A percentile compares a stretch with the other conserved stretches of the same genome.
Evolutionary conservation across 495 filamentous ascomycete genomes (phyloP).

Genomic region (Aspergillus homomorphus): DNA sequence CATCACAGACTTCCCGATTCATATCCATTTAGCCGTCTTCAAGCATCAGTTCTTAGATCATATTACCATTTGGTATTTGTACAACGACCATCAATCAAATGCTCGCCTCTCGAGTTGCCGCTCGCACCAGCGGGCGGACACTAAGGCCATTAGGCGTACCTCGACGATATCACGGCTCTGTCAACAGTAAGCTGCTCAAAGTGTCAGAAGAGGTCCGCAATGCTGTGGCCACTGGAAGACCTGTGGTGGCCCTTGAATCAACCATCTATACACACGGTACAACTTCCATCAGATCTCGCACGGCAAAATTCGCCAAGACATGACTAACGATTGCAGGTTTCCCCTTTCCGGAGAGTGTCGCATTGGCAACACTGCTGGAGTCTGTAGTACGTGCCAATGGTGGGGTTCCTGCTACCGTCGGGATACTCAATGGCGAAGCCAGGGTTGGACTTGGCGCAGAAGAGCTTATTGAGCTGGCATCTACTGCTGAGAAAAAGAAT

Average conservation of each 20-base stretch:
- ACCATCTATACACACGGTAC: constrained; percentile 83
- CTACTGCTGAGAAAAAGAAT: constrained; percentile 57
- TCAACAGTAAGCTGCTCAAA: constrained; percentile 56
- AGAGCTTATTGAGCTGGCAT: constrained; percentile 68
- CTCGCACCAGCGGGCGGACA: constrained; percentile 21
- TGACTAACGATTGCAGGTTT: constrained; percentile 58
- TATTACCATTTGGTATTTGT: not conserved
- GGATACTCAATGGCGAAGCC: constrained; percentile 76
- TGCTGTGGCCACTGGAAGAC: constrained; percentile 66
- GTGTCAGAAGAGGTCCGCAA: constrained; percentile 80
- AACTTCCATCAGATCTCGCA: constrained; percentile 6
- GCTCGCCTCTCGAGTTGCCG: constrained; percentile 29
- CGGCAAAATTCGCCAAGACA: not conserved
- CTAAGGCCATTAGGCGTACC: constrained; percentile 6
- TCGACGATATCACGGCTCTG: constrained; percentile 34
- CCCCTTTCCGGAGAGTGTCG: constrained; percentile 75
- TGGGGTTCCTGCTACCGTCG: constrained; percentile 89
- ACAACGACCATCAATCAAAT: constrained; percentile 16
- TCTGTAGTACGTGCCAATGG: constrained; percentile 73
- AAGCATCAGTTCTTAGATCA: not conserved
- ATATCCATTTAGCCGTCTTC: constrained; percentile 3
- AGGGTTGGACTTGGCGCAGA: constrained; percentile 68
- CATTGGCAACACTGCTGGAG: constrained; percentile 69
- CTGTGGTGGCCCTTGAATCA: constrained; percentile 88
- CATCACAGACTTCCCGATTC: constrained; percentile 7